Percentiles rank a stretch among this genome's conserved stretches.
These are phyloP conservation scores for Sporothrix globosa DNA, from an alignment of 2,329 filamentous ascomycete species.

Conservation along the genomic window DNA sequence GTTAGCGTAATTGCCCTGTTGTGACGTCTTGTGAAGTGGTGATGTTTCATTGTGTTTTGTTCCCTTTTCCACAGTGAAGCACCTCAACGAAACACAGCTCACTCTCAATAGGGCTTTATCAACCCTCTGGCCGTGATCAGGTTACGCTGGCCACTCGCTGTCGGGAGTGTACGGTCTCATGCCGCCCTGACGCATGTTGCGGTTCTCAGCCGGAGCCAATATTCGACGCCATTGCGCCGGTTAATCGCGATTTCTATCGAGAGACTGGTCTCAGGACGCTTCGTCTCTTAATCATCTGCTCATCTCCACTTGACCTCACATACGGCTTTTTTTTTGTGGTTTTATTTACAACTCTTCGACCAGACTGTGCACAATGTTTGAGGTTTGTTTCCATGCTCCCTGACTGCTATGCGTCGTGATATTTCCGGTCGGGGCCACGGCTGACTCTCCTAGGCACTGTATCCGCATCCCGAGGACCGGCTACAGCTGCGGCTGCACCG, in stretches of 20 bases:
- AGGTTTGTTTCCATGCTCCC: conserved; percentile 29
- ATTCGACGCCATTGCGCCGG: conserved; percentile 18
- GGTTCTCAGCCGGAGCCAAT: not conserved
- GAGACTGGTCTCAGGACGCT: not conserved
- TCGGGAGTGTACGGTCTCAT: not conserved
- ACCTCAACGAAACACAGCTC: not conserved
- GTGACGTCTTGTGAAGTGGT: conserved; percentile 1
- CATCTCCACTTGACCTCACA: not conserved
- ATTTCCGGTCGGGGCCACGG: not conserved
- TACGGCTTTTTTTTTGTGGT: not conserved
- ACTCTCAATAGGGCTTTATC: not conserved
- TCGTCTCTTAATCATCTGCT: not conserved
- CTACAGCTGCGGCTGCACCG: conserved; percentile 82
- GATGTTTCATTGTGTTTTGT: not conserved
- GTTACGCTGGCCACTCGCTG: conserved; percentile 16
- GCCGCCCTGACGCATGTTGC: not conserved
- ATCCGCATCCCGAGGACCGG: conserved; percentile 65
- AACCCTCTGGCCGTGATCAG: not conserved
- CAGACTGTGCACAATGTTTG: conserved; percentile 32
- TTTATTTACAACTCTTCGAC: not conserved
- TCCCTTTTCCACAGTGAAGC: not conserved
- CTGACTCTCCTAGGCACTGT: conserved; percentile 40
- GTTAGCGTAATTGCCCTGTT: not conserved
- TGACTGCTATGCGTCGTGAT: not conserved
- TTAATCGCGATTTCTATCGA: conserved; percentile 18